A percentile compares a stretch with the other conserved stretches of the same genome.
Evolutionary conservation across 225 moss, liverwort and hornwort genomes (phyloP).

Genomic region (Pleurozium schreberi): DNA sequence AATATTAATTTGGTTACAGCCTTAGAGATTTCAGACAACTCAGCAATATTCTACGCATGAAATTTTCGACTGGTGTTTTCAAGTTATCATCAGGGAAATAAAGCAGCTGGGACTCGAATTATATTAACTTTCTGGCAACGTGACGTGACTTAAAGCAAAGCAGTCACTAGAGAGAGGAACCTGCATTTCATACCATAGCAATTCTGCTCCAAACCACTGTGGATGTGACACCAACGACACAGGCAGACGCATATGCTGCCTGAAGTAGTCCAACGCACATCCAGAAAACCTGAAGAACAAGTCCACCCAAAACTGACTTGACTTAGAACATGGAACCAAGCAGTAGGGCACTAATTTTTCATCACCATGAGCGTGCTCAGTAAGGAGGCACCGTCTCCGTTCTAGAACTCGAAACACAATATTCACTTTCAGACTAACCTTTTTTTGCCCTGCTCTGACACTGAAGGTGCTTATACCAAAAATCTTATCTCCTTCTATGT

Average conservation of each 20-base stretch:
- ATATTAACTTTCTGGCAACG: neutral
- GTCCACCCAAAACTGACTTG: neutral
- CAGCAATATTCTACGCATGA: neutral
- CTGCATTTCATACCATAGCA: constrained; percentile 46
- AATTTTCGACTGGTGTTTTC: neutral
- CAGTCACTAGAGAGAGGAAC: neutral
- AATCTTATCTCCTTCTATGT: constrained; percentile 81
- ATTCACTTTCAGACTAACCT: constrained; percentile 21
- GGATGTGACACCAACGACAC: constrained; percentile 56
- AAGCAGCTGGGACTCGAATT: neutral
- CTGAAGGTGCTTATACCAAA: constrained; percentile 89
- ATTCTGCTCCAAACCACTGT: constrained; percentile 49
- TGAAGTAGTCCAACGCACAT: constrained; percentile 75
- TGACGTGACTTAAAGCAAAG: neutral
- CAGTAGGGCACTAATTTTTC: neutral
- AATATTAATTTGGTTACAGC: neutral
- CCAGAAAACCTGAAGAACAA: constrained; percentile 64
- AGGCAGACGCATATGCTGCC: constrained; percentile 62
- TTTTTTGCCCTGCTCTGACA: constrained; percentile 59
- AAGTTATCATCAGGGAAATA: neutral
- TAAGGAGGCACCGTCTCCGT: neutral
- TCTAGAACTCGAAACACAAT: neutral
- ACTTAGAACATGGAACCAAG: neutral
- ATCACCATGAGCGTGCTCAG: neutral
- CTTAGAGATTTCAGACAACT: neutral